Conservation (phyloP, 2,329 filamentous ascomycete species). For the Calonectria leucothoes region DNA sequence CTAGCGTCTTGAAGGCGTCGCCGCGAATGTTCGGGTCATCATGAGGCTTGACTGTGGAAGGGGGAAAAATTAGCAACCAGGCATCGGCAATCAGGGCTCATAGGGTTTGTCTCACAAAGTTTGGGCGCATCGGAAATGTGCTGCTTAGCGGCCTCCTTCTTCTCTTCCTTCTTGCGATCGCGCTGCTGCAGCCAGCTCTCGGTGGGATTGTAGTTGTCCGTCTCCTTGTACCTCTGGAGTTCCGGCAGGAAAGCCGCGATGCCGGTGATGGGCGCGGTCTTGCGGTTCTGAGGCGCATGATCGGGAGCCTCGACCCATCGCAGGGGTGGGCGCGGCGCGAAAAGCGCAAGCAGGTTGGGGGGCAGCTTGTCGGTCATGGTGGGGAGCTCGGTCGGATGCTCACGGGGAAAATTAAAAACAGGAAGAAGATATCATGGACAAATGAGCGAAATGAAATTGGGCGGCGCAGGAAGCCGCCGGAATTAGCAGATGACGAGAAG, state of each 20-base stretch:
- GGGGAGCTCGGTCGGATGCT: constrained; percentile 36
- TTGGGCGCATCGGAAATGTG: constrained; percentile 73
- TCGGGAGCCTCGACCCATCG: constrained; percentile 89
- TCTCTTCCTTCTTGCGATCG: constrained; percentile 86
- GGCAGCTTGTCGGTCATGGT: constrained; percentile 96
- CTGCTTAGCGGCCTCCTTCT: constrained; percentile 74
- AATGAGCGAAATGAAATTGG: constrained; percentile 24
- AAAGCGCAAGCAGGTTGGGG: constrained; percentile 90
- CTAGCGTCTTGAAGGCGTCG: constrained; percentile 94
- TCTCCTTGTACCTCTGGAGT: constrained; percentile 81
- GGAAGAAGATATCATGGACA: neutral
- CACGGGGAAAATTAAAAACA: constrained; percentile 9
- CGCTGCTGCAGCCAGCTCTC: constrained; percentile 94
- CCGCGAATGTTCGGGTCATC: constrained; percentile 91
- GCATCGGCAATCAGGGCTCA: neutral
- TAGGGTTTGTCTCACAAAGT: constrained; percentile 62
- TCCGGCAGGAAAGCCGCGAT: constrained; percentile 80
- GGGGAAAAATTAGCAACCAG: constrained; percentile 26
- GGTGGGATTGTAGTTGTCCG: constrained; percentile 80
- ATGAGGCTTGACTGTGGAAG: constrained; percentile 75
- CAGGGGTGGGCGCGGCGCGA: constrained; percentile 91
- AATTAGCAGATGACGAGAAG: constrained; percentile 22
- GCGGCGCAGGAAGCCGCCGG: constrained; percentile 21
- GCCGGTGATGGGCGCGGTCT: constrained; percentile 78
- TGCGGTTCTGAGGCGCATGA: constrained; percentile 83